These are phyloP conservation scores for Stachybotrys chlorohalonatus DNA, from an alignment of 2,329 filamentous ascomycete genomes.

Conservation along the genomic window DNA sequence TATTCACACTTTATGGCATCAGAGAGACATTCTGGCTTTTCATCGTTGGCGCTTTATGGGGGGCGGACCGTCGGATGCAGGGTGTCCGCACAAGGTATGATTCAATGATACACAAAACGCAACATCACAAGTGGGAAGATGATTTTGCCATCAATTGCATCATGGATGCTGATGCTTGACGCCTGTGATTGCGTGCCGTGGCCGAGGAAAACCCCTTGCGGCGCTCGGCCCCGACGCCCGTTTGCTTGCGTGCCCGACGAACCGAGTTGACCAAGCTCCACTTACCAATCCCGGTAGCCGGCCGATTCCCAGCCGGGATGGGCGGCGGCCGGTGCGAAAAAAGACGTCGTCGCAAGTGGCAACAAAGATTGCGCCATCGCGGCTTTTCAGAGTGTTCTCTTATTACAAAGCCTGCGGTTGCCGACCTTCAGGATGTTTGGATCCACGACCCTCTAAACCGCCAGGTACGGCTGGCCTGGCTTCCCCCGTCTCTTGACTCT, in stretches of 20 bases:
- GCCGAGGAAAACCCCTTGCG: not conserved
- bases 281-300: not conserved
- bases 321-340: not conserved
- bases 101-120: not conserved
- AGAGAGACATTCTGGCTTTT: no score
- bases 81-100: not conserved
- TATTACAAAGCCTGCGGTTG: not conserved
- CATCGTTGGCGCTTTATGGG: not conserved
- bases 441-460: no score
- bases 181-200: not conserved
- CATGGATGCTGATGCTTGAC: not conserved
- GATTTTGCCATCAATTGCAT: not conserved
- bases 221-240: conserved; percentile 1
- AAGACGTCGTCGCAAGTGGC: conserved; percentile 1
- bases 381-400: not conserved
- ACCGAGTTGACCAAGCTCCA: not conserved
- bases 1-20: no score
- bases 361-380: not conserved
- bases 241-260: not conserved
- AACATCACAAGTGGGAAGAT: not conserved
- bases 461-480: no score
- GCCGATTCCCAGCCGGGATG: not conserved
- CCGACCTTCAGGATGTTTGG: no score
- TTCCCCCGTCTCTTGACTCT: no score
- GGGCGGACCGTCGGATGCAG: not conserved